phyloP scores from a whole-genome alignment of 106 monocot genomes.

The Hemerocallis citrina region DNA sequence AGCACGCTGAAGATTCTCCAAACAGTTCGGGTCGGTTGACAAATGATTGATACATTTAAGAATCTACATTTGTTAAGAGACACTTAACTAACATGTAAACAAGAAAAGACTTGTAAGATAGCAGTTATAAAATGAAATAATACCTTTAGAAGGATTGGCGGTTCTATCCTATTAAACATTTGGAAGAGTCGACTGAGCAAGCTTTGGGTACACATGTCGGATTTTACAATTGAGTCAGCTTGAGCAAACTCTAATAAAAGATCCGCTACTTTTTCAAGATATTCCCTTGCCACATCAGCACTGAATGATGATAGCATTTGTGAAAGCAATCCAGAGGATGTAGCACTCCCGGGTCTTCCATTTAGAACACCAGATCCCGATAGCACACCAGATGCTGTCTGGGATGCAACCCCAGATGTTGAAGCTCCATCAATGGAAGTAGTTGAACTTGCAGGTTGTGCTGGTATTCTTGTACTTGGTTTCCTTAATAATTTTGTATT shows the following conservation, averaged over 20 bases:
- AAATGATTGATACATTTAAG: constrained; percentile 65
- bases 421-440: constrained; percentile 49
- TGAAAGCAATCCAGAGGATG: constrained; percentile 63
- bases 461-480: constrained; percentile 27
- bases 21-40: constrained; percentile 63
- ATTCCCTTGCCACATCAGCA: constrained; percentile 71
- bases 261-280: constrained; percentile 61
- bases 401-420: constrained; percentile 50
- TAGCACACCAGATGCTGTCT: constrained; percentile 54
- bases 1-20: constrained; percentile 64
- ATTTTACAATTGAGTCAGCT: constrained; percentile 59
- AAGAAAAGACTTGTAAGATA: not conserved
- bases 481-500: constrained; percentile 20
- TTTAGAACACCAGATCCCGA: constrained; percentile 76
- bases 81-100: constrained; percentile 4
- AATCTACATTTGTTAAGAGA: constrained; percentile 24
- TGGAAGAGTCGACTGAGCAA: constrained; percentile 66
- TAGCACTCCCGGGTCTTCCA: constrained; percentile 63
- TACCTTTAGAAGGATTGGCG: constrained; percentile 62
- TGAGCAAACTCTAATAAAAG: constrained; percentile 39
- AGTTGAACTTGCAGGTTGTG: too few species aligned
- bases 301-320: constrained; percentile 62
- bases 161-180: constrained; percentile 73
- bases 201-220: constrained; percentile 65
- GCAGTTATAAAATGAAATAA: not conserved